Conservation (phyloP, 306 rosid genomes). For the Alnus rubra region DNA sequence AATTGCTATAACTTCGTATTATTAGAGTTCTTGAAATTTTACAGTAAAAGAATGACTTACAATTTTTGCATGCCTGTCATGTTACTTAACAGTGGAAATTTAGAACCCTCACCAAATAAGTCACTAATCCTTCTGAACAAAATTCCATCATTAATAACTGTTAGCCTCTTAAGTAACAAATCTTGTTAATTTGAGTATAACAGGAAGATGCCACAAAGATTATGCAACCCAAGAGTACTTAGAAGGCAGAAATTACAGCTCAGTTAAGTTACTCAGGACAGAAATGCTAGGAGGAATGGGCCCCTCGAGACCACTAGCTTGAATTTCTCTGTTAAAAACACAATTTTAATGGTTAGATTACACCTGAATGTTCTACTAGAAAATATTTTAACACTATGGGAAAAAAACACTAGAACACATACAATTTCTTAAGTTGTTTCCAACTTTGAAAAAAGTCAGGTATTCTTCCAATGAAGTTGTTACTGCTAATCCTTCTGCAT, state of each 20-base stretch:
- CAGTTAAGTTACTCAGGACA: conserved; percentile 9
- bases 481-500: conserved; percentile 32
- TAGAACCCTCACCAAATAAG: conserved; percentile 21
- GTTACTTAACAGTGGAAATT: conserved; percentile 14
- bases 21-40: background rate
- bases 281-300: conserved; percentile 37
- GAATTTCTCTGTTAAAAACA: conserved; percentile 30
- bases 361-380: background rate
- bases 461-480: conserved; percentile 42
- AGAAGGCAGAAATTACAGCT: conserved; percentile 27
- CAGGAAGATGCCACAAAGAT: background rate
- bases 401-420: background rate
- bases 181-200: background rate
- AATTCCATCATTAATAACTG: conserved; percentile 1
- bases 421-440: conserved; percentile 19
- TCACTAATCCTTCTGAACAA: conserved; percentile 32
- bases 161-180: background rate
- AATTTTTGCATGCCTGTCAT: conserved; percentile 15
- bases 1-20: background rate
- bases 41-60: conserved; percentile 12
- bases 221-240: background rate
- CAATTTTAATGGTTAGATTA: background rate
- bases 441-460: conserved; percentile 24
- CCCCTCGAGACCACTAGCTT: conserved; percentile 35
- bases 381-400: background rate